Evolutionary conservation across 148 eudicot genomes (phyloP).

Genomic region (Selenicereus undatus): DNA sequence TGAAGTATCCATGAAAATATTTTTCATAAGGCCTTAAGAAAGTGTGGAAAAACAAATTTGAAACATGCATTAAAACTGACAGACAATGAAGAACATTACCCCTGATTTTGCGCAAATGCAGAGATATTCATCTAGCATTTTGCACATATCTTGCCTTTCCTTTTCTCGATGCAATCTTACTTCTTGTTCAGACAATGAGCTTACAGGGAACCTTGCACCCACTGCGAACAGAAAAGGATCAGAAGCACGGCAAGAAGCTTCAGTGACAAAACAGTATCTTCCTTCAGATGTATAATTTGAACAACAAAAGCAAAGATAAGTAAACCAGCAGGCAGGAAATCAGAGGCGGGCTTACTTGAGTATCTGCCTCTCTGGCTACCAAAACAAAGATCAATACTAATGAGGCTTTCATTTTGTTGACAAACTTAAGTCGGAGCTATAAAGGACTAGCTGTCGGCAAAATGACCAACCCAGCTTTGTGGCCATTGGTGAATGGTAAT

Average conservation of each 20-base stretch:
- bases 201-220: constrained; percentile 47
- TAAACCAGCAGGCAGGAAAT: not conserved
- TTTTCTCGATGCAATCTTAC: constrained; percentile 40
- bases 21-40: no score
- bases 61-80: not conserved
- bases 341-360: not conserved
- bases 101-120: constrained; percentile 47
- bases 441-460: not conserved
- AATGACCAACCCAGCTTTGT: not conserved
- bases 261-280: not conserved
- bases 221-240: constrained; percentile 31
- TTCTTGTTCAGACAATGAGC: constrained; percentile 37
- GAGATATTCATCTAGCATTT: constrained; percentile 45
- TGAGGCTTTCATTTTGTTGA: not conserved
- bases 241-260: not conserved
- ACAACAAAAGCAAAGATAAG: not conserved
- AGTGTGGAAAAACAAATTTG: no score
- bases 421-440: not conserved
- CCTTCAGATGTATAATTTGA: not conserved
- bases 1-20: no score
- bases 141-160: constrained; percentile 56
- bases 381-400: not conserved
- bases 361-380: not conserved
- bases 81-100: constrained; percentile 13
- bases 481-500: not conserved